phyloP scores from a whole-genome alignment of 495 filamentous ascomycete species.

The Talaromyces borbonicus region DNA sequence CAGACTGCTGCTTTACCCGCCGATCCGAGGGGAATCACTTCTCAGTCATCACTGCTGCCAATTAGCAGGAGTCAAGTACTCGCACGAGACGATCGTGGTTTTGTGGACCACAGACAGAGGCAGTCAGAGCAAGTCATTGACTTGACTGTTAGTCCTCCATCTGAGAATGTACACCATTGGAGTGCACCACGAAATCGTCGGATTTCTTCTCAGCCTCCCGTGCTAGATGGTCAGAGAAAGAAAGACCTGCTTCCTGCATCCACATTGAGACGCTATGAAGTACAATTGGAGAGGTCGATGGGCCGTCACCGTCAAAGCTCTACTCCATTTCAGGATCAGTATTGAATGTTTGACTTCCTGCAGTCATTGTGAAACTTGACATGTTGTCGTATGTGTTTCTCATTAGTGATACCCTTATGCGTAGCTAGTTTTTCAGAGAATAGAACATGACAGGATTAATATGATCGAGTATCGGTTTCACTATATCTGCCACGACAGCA shows the following conservation, averaged over 20 bases:
- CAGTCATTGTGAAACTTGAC: no score
- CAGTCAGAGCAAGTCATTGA: not conserved
- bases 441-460: no score
- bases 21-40: not conserved
- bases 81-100: not conserved
- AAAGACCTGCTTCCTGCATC: constrained; percentile 6
- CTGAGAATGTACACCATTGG: not conserved
- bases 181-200: not conserved
- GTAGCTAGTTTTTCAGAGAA: not conserved
- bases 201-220: not conserved
- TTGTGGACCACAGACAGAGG: not conserved
- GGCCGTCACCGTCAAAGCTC: not conserved
- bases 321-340: not conserved
- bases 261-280: constrained; percentile 5
- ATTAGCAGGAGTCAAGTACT: not conserved
- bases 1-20: not conserved
- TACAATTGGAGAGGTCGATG: constrained; percentile 6
- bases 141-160: not conserved
- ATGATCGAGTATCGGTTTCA: no score
- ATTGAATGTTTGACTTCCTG: not conserved
- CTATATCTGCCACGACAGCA: no score
- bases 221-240: constrained; percentile 1
- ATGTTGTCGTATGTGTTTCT: not conserved
- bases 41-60: not conserved
- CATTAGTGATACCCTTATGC: not conserved